Evolutionary conservation across 495 filamentous ascomycete genomes (phyloP), one percentile per base, ranked within the genome.

Genomic region (Lophiotrema nucula): DNA sequence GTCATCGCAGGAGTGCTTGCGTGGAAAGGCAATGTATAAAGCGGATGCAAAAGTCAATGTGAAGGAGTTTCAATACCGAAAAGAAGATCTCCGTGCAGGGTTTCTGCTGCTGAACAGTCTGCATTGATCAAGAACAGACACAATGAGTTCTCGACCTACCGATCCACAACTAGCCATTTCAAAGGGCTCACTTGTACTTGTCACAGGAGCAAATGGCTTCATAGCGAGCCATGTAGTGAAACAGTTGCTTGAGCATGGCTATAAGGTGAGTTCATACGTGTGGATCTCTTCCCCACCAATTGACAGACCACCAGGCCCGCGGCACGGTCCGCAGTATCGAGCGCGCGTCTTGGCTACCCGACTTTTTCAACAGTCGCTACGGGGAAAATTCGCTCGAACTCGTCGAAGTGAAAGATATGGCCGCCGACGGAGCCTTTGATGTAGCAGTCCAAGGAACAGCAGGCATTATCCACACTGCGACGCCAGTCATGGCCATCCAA

Each of bases 151-250:
- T n/a, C n/a, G n/a, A n/a, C n/a, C n/a, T n/a, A 35, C 31, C 31
- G 31, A 35, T 15, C 15, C 8, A 8, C 31, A 35, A 3, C 23
- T 51, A 23, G 53, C 44, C 16, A 35, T 56, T 24, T 27, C 53
- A 15, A 10, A 33, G 23, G 43, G 45, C 3, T 56, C 53, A 2
- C 45, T 8, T 16, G 25, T 56, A 21, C 69, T 73, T 25, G 65
- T 71, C 18, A 71, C 69, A 21, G 70, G 70, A 19, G 69, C 69
- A 46, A 71, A 70, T 56, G 70, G 69, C 41, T 70, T 71, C 51
- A 64, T 72, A 0, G 70, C 61, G 1, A 65, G 60, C 22, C 69
- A 72, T 37, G 56, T 70, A 24, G 60, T 73, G 31, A 65, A 74
- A 50, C 46, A 66, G 25, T 65, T 76, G 25, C 41, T 76, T 23